Conservation (phyloP, 2,329 filamentous ascomycete genomes). For the Phialemoniopsis sp. region DNA sequence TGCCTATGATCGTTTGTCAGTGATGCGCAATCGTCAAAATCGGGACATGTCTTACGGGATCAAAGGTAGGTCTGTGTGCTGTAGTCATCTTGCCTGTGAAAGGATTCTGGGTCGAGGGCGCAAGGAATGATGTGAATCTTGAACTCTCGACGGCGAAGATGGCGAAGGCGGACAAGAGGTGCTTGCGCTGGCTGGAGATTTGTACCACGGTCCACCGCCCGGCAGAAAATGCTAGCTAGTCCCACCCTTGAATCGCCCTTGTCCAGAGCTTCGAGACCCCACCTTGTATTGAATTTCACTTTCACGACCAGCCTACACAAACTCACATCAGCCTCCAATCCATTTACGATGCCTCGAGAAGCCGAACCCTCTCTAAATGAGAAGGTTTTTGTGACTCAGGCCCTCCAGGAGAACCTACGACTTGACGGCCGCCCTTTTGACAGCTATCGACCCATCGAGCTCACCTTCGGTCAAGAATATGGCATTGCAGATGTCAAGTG, state of each 20-base stretch:
- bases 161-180: slow-evolving; percentile 7
- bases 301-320: too few relatives aligned
- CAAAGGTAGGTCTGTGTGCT: slow-evolving; percentile 86
- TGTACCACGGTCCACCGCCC: slow-evolving; percentile 6
- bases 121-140: slow-evolving; percentile 1
- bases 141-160: slow-evolving; percentile 4
- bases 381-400: slow-evolving; percentile 78
- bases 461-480: slow-evolving; percentile 86
- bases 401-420: slow-evolving; percentile 74
- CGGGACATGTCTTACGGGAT: slow-evolving; percentile 61
- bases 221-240: slow-evolving; percentile 14
- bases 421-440: slow-evolving; percentile 81
- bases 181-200: slow-evolving; percentile 10
- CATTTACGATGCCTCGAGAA: slow-evolving; percentile 76
- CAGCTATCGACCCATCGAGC: slow-evolving; percentile 70
- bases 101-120: neutral
- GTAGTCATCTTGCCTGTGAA: slow-evolving; percentile 51
- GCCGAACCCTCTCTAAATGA: slow-evolving; percentile 86
- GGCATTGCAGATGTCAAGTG: slow-evolving; percentile 83
- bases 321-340: too few relatives aligned
- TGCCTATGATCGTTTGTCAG: slow-evolving; percentile 48
- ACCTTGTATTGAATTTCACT: too few relatives aligned
- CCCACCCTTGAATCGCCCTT: too few relatives aligned
- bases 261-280: neutral
- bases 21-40: too few relatives aligned